Percentiles rank a stretch among this genome's conserved stretches.
Evolutionary conservation across 345 rosid genomes (phyloP).

Genomic region (Brassica carinata): DNA sequence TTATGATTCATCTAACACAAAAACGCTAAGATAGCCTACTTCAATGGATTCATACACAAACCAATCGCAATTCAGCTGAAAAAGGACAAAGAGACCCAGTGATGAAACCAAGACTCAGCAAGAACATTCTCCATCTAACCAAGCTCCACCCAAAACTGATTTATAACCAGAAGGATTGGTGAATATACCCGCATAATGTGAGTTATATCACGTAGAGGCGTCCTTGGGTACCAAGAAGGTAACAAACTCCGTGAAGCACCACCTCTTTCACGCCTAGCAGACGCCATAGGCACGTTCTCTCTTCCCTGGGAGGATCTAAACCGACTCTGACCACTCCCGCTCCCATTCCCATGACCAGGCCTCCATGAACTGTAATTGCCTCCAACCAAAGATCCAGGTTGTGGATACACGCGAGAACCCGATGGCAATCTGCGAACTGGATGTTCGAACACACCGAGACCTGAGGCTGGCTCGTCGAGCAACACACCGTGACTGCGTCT

Average conservation of each 20-base stretch:
- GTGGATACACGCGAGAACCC: slow-evolving; percentile 12
- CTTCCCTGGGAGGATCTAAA: slow-evolving; percentile 41
- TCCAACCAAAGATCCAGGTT: slow-evolving; percentile 13
- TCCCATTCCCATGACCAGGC: slow-evolving; percentile 23
- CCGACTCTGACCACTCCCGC: slow-evolving; percentile 33
- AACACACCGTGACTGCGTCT: slow-evolving; percentile 48
- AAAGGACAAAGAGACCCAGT: neutral
- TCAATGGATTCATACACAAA: neutral
- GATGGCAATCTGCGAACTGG: slow-evolving; percentile 32
- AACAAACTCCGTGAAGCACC: slow-evolving; percentile 44
- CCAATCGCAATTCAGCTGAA: neutral
- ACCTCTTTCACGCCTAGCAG: slow-evolving; percentile 33
- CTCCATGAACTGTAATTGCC: slow-evolving; percentile 45
- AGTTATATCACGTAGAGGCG: slow-evolving; percentile 77
- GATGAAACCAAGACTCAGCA: slow-evolving; percentile 4
- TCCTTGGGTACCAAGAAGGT: slow-evolving; percentile 89
- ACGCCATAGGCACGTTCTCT: slow-evolving; percentile 45
- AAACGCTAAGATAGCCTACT: slow-evolving; percentile 18
- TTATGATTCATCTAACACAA: neutral
- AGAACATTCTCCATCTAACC: neutral
- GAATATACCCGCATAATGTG: slow-evolving; percentile 56
- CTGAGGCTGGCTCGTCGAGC: slow-evolving; percentile 40
- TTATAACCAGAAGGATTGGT: neutral
- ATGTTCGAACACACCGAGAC: slow-evolving; percentile 28
- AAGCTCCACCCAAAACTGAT: slow-evolving; percentile 16